Evolutionary conservation across 306 rosid genomes (phyloP).

Genomic region (Sphenostylis stenocarpa): DNA sequence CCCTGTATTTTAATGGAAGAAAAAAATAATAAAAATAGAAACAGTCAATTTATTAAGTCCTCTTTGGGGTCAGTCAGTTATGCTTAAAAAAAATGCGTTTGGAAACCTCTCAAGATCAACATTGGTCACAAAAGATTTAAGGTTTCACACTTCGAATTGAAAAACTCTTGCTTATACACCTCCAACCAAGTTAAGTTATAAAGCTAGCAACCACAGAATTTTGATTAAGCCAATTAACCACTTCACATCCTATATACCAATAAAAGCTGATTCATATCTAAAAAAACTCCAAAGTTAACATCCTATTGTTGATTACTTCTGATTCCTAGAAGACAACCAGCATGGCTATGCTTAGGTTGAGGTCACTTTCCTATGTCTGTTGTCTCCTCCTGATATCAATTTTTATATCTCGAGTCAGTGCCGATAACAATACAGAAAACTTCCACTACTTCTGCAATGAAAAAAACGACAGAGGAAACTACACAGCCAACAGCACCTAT

Average conservation of each 20-base stretch:
- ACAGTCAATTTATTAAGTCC: not conserved
- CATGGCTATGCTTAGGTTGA: not conserved
- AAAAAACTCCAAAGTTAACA: not conserved
- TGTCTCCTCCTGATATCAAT: not conserved
- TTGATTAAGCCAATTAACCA: not conserved
- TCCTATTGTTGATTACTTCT: not conserved
- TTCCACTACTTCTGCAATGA: not conserved
- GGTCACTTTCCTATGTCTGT: not conserved
- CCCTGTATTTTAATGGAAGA: no score
- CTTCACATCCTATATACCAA: not conserved
- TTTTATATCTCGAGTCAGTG: not conserved
- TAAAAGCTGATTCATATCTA: not conserved
- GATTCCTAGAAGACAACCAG: not conserved
- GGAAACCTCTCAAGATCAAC: not conserved
- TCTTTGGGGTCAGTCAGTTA: not conserved
- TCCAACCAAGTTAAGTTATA: not conserved
- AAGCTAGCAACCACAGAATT: not conserved
- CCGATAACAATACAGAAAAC: not conserved
- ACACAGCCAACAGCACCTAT: constrained; percentile 33
- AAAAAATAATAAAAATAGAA: not conserved
- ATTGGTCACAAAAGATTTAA: not conserved
- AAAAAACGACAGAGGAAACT: not conserved
- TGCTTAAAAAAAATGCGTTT: not conserved
- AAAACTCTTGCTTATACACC: not conserved
- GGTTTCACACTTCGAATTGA: not conserved